A percentile compares a stretch with the other conserved stretches of the same genome.
phyloP scores from a whole-genome alignment of 495 filamentous ascomycete species.

The Tuber brumale region DNA sequence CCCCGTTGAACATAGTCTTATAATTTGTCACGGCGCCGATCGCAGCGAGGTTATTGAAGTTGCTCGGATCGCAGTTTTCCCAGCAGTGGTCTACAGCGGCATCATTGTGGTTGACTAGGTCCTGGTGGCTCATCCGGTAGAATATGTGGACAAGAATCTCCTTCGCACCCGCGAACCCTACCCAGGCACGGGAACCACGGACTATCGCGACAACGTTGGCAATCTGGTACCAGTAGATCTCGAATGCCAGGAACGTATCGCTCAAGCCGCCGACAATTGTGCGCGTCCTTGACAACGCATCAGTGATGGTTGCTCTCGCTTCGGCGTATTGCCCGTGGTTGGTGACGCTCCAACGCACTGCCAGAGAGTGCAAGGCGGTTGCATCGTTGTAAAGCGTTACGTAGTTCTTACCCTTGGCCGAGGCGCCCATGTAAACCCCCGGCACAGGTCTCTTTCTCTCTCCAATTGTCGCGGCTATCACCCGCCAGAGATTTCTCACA shows the following conservation, averaged over 20 bases:
- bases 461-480: no score
- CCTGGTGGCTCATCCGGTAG: constrained; percentile 43
- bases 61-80: no score
- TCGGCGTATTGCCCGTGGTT: constrained; percentile 43
- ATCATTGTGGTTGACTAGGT: constrained; percentile 42
- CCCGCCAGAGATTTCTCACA: no score
- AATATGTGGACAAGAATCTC: constrained; percentile 43
- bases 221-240: constrained; percentile 48
- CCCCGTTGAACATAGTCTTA: constrained; percentile 44
- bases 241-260: constrained; percentile 46
- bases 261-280: constrained; percentile 41
- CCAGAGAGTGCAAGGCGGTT: constrained; percentile 44
- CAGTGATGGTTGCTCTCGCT: constrained; percentile 43
- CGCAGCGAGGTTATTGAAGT: constrained; percentile 41
- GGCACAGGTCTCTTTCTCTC: no score
- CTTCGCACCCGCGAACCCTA: constrained; percentile 30
- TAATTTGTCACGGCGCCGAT: constrained; percentile 47
- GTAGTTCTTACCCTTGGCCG: constrained; percentile 44
- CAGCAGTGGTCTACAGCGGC: constrained; percentile 44
- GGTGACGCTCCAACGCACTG: constrained; percentile 46
- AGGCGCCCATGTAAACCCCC: constrained; percentile 43
- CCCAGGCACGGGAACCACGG: constrained; percentile 43
- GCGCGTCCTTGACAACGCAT: constrained; percentile 45
- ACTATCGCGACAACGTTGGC: constrained; percentile 48
- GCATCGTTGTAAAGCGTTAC: constrained; percentile 43